These are phyloP conservation scores for Boletus sp. DNA, from an alignment of 768 basidiomycete genomes.

Conservation along the genomic window DNA sequence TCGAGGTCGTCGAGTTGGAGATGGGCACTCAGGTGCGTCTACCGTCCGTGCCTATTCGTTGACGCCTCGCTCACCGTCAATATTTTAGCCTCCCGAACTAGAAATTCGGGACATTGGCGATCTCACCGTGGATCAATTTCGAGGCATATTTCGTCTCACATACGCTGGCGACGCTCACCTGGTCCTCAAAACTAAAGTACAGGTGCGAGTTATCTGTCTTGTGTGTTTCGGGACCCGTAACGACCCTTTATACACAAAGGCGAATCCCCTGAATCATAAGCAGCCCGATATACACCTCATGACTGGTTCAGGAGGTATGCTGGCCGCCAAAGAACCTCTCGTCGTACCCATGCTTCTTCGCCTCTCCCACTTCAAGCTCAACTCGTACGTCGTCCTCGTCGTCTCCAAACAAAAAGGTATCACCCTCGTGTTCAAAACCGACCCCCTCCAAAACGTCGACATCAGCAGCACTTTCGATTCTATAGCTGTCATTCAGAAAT, in stretches of 20 bases:
- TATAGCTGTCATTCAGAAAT: conserved; percentile 96
- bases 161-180: conserved; percentile 92
- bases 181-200: conserved; percentile 87
- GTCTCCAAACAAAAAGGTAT: conserved; percentile 98
- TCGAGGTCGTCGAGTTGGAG: conserved; percentile 97
- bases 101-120: conserved; percentile 98
- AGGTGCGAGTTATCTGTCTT: conserved; percentile 48
- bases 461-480: conserved; percentile 98
- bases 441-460: conserved; percentile 96
- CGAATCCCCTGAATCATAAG: conserved; percentile 93
- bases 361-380: conserved; percentile 91
- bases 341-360: conserved; percentile 98
- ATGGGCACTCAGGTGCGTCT: conserved; percentile 92
- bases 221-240: background rate
- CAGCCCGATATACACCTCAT: conserved; percentile 88
- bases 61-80: background rate
- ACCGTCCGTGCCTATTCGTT: background rate
- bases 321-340: conserved; percentile 92
- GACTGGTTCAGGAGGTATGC: conserved; percentile 80
- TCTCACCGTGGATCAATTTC: conserved; percentile 90
- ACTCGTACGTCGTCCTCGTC: conserved; percentile 95
- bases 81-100: conserved; percentile 86
- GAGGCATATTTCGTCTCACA: conserved; percentile 94
- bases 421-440: conserved; percentile 99
- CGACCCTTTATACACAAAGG: conserved; percentile 44